Percentiles rank a stretch among this genome's conserved stretches.
phyloP scores from a whole-genome alignment of 1,139 yeast genomes.

The Geotrichum phurueaensis region DNA sequence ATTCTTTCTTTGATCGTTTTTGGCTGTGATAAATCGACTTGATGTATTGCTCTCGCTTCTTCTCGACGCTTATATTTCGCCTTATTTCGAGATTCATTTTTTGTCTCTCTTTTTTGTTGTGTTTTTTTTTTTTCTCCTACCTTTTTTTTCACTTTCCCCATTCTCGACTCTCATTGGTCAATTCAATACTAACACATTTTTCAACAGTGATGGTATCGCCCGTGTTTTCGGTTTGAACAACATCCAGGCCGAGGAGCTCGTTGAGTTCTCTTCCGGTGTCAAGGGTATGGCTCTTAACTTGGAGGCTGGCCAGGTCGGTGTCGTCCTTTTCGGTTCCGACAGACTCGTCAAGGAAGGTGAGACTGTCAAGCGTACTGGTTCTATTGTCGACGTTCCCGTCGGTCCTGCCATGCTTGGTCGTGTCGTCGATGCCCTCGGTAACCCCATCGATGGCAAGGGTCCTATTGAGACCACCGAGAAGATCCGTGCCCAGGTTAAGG shows the following conservation, averaged over 20 bases:
- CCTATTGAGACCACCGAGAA: constrained; percentile 83
- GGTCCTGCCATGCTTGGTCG: constrained; percentile 98
- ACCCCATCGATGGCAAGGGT: constrained; percentile 99
- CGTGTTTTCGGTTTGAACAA: constrained; percentile 99
- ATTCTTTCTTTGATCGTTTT: background rate
- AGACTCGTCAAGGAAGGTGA: constrained; percentile 99
- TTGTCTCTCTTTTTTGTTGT: background rate
- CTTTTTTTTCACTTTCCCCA: constrained; percentile 4
- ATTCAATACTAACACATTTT: constrained; percentile 5
- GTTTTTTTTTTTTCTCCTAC: constrained; percentile 3
- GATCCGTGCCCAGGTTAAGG: constrained; percentile 97
- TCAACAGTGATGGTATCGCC: constrained; percentile 95
- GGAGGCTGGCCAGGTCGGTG: constrained; percentile 99
- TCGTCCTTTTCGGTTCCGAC: constrained; percentile 99
- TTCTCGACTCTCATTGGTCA: constrained; percentile 14
- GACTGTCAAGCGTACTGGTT: constrained; percentile 99
- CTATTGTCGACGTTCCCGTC: constrained; percentile 98
- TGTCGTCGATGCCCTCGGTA: constrained; percentile 99
- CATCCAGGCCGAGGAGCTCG: constrained; percentile 99
- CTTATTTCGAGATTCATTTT: background rate
- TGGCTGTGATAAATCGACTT: background rate
- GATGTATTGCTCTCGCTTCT: background rate
- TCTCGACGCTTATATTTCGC: background rate
- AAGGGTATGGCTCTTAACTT: constrained; percentile 99
- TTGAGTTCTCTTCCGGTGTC: constrained; percentile 98